phyloP scores from a whole-genome alignment of 495 filamentous ascomycete species.

The Penicillium odoratum region DNA sequence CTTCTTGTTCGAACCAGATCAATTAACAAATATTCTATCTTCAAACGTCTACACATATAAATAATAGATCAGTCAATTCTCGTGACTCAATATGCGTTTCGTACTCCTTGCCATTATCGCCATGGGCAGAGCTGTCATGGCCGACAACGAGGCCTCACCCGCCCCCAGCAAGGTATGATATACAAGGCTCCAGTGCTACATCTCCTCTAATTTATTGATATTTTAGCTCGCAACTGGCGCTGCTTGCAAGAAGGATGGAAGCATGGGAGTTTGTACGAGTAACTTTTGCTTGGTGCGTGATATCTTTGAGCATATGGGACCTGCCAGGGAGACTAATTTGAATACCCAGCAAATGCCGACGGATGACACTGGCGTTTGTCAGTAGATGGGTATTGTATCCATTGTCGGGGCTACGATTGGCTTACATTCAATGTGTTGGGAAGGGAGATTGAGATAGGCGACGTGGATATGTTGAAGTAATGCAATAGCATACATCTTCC shows the following conservation, averaged over 20 bases:
- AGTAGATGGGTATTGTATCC: background rate
- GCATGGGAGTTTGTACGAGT: slow-evolving; percentile 7
- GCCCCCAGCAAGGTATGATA: background rate
- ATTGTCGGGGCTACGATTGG: background rate
- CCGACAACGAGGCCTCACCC: background rate
- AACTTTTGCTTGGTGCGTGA: slow-evolving; percentile 11
- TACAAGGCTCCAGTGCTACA: background rate
- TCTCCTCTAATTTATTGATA: background rate
- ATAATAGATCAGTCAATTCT: background rate
- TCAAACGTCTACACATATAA: background rate
- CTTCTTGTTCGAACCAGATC: background rate
- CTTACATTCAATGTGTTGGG: background rate
- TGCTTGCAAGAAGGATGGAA: slow-evolving; percentile 8
- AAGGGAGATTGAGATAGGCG: background rate
- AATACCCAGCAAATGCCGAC: background rate
- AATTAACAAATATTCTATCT: background rate
- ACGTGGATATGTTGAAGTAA: background rate
- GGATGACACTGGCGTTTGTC: background rate
- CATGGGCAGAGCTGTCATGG: slow-evolving; percentile 2
- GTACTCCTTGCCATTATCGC: slow-evolving; percentile 1
- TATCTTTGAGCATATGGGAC: background rate
- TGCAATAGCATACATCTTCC: background rate
- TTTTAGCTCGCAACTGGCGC: background rate
- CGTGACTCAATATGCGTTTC: slow-evolving; percentile 3
- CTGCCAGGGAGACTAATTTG: background rate